Conservation (phyloP, 345 rosid genomes). For the Kandelia obovata region DNA sequence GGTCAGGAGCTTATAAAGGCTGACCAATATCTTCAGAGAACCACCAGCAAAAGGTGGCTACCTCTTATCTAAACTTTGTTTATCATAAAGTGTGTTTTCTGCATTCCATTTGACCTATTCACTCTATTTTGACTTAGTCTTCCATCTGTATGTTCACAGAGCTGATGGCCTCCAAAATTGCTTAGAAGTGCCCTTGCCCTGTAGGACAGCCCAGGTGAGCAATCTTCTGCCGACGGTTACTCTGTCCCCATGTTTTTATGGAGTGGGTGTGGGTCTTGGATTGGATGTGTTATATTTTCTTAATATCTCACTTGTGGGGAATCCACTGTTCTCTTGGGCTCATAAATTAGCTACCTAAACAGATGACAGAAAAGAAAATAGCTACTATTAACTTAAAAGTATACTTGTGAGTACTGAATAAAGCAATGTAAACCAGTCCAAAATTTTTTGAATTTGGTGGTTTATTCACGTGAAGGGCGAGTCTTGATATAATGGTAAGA, state of each 20-base stretch:
- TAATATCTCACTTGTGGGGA: not conserved
- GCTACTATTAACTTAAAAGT: too few species aligned
- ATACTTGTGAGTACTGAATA: too few species aligned
- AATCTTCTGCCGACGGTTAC: slow-evolving; percentile 13
- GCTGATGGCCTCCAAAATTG: slow-evolving; percentile 69
- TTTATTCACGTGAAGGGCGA: too few species aligned
- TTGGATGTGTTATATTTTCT: not conserved
- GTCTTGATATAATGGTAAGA: too few species aligned
- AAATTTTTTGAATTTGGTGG: too few species aligned
- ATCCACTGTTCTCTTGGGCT: not conserved
- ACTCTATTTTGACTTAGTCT: slow-evolving; percentile 9
- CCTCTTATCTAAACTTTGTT: not conserved
- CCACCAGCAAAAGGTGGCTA: slow-evolving; percentile 56
- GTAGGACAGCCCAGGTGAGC: slow-evolving; percentile 89
- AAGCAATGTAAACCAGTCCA: too few species aligned
- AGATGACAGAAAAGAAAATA: too few species aligned
- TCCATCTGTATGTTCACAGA: slow-evolving; percentile 38
- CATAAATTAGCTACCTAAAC: not conserved
- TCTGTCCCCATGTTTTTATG: not conserved
- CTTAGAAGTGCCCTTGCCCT: slow-evolving; percentile 74
- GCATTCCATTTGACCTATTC: slow-evolving; percentile 11
- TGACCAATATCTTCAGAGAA: slow-evolving; percentile 65
- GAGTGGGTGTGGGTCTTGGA: not conserved
- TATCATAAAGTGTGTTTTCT: slow-evolving; percentile 1
- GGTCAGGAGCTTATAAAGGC: slow-evolving; percentile 58